Conservation (phyloP, 331 rosid genomes). For the Dryas integrifolia region DNA sequence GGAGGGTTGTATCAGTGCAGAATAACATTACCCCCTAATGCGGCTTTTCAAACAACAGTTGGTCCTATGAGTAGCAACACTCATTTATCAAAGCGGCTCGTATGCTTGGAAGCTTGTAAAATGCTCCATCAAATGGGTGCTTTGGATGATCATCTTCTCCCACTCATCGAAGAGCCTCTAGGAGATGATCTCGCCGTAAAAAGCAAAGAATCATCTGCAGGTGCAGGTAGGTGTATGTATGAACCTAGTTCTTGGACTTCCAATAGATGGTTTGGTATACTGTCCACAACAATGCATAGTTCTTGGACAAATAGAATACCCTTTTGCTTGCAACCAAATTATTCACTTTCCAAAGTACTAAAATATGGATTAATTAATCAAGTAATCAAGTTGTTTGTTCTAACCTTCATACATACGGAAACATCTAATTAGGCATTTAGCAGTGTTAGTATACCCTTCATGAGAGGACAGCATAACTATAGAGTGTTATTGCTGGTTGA, state of each 20-base stretch:
- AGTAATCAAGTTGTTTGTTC: no score
- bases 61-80: slow-evolving; percentile 58
- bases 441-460: no score
- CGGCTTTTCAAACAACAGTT: slow-evolving; percentile 58
- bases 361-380: no score
- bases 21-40: slow-evolving; percentile 65
- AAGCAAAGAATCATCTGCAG: slow-evolving; percentile 47
- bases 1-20: slow-evolving; percentile 54
- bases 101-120: slow-evolving; percentile 89
- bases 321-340: no score
- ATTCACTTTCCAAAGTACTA: no score
- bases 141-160: slow-evolving; percentile 76
- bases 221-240: slow-evolving; percentile 54
- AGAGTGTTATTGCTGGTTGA: no score
- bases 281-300: not conserved
- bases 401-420: no score
- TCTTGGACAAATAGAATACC: no score
- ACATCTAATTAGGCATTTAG: not conserved
- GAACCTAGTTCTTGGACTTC: not conserved
- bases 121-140: slow-evolving; percentile 75
- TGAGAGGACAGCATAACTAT: no score
- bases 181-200: slow-evolving; percentile 34
- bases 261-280: not conserved
- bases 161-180: slow-evolving; percentile 43
- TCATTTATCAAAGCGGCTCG: slow-evolving; percentile 68